Evolutionary conservation across 495 filamentous ascomycete genomes (phyloP), one percentile per base, ranked within the genome.

Genomic region (Xylaria nigripes): DNA sequence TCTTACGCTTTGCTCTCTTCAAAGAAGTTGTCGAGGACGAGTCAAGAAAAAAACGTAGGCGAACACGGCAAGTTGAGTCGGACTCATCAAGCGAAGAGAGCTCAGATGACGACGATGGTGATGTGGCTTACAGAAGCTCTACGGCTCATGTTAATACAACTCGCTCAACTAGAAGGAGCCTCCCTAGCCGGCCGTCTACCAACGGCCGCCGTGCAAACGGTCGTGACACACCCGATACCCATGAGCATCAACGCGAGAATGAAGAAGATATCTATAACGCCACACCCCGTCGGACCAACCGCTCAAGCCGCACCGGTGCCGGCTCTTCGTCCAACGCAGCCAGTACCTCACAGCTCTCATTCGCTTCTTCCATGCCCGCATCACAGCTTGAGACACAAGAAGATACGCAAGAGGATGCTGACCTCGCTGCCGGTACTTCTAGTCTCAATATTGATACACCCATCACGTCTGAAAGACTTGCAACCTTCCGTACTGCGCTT

Each of bases 1-100:
- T 99, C 61, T 74, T 99, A 34, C 81, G 93, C 23, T 99, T 96
- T 65, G 93, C 93, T 16, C 82, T 99, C 51, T 99, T 97, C 80
- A 99, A 99, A 68, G 93, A 99, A 72, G 84, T 99, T 16, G 74
- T 95, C 19, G 87, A 93, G 67, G 86, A 89, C 59, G 88, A 90
- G 66, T 87, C 90, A 41, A 79, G 83, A 55, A 92, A 90, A 74
- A 84, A 84, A 57, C 73, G 81, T 21, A 75, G 85, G 18, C 79
- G 79, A 48, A 83, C 75, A 6, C 68, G 69, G 15, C 69, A 68
- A 8, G 51, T 65, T 13, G 72, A 75, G 51, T 60, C 62, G 13
- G 67, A 49, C 45, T 66, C 65, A 25, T 67, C 66, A 10, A 51
- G 54, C 42, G 67, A 68, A n/a, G 72, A 70, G 47, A 72, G 66